A percentile compares a stretch with the other conserved stretches of the same genome.
Conservation (phyloP, 768 basidiomycete species). For the Xerocomus potaroensis region DNA sequence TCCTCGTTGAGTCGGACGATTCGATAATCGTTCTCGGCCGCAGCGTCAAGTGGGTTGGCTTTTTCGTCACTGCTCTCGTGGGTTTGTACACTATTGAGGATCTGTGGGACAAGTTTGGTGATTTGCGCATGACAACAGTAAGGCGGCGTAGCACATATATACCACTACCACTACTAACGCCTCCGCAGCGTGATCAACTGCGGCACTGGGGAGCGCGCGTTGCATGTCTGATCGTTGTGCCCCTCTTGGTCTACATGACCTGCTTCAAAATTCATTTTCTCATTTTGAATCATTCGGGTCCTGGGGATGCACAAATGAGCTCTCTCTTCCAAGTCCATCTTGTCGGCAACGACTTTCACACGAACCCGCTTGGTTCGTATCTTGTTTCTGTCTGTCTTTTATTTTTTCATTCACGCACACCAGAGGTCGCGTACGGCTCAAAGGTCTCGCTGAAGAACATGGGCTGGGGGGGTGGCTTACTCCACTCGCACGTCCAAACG, state of each 20-base stretch:
- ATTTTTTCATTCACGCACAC: not conserved
- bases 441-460: slow-evolving; percentile 93
- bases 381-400: not conserved
- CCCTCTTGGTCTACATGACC: slow-evolving; percentile 87
- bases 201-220: slow-evolving; percentile 90
- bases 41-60: slow-evolving; percentile 94
- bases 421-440: slow-evolving; percentile 88
- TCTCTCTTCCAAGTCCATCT: slow-evolving; percentile 97
- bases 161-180: slow-evolving; percentile 5
- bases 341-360: slow-evolving; percentile 88
- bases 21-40: not conserved
- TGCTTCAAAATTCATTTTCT: slow-evolving; percentile 97
- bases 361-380: slow-evolving; percentile 75
- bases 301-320: slow-evolving; percentile 98
- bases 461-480: slow-evolving; percentile 94
- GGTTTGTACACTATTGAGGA: slow-evolving; percentile 97
- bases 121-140: slow-evolving; percentile 86
- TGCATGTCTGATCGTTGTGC: slow-evolving; percentile 80
- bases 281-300: slow-evolving; percentile 88
- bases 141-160: slow-evolving; percentile 29
- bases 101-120: slow-evolving; percentile 97
- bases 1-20: not conserved
- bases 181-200: slow-evolving; percentile 70
- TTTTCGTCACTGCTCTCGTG: slow-evolving; percentile 92
- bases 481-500: slow-evolving; percentile 96